Percentiles rank a stretch among this genome's conserved stretches.
These are phyloP conservation scores for Hypoxylon lenormandii DNA, from an alignment of 495 filamentous ascomycete genomes.

Conservation along the genomic window DNA sequence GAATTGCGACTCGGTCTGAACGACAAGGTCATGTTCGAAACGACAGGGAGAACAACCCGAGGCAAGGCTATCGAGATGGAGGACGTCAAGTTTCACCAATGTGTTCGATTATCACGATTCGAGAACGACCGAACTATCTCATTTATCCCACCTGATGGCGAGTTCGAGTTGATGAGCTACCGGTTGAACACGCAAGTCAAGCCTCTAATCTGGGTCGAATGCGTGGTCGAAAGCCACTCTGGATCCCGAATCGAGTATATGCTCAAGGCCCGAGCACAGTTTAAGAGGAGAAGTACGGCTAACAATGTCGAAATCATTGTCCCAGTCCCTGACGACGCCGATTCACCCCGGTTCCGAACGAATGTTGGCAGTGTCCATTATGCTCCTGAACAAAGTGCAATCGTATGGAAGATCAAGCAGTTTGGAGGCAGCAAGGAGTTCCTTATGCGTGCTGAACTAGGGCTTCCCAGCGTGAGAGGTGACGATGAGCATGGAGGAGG, in stretches of 20 bases:
- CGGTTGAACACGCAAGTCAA: conserved; percentile 98
- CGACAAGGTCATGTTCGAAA: conserved; percentile 99
- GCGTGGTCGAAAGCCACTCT: conserved; percentile 93
- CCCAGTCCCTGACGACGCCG: conserved; percentile 96
- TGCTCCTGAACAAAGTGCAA: conserved; percentile 95
- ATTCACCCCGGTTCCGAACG: conserved; percentile 94
- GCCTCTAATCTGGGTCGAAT: conserved; percentile 98
- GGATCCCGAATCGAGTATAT: conserved; percentile 97
- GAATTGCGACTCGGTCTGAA: conserved; percentile 94
- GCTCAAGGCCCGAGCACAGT: conserved; percentile 97
- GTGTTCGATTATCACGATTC: conserved; percentile 92
- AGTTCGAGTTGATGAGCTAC: conserved; percentile 99
- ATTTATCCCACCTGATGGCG: conserved; percentile 96
- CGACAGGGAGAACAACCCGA: conserved; percentile 90
- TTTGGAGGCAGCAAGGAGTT: conserved; percentile 99
- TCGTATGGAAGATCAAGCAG: conserved; percentile 99
- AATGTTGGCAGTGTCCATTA: conserved; percentile 99
- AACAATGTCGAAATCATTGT: conserved; percentile 99
- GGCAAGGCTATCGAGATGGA: conserved; percentile 99
- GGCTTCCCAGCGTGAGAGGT: conserved; percentile 91
- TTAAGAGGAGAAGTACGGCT: conserved; percentile 96
- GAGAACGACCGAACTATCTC: conserved; percentile 99
- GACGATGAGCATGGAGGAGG: conserved; percentile 96
- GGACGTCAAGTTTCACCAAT: conserved; percentile 99
- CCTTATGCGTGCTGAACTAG: conserved; percentile 98